Base-by-base conservation (phyloP, 2,329 filamentous ascomycete genomes). In the Emmonsia crescens region DNA sequence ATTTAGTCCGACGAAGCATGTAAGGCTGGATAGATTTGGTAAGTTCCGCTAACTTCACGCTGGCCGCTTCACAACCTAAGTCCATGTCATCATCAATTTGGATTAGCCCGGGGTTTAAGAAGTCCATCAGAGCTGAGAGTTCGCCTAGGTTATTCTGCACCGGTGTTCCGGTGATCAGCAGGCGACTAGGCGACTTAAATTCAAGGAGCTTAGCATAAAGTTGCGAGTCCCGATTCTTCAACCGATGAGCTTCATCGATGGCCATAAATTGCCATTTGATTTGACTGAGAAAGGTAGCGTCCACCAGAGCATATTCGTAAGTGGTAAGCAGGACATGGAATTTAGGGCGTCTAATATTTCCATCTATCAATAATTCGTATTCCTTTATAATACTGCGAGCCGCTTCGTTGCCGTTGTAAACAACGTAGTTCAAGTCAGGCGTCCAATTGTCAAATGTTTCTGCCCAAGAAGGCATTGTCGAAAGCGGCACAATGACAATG, bases 321-420 rank as follows among this genome's bases (percentile, higher is more conserved):
- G 94, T 97, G 1, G 94, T 99, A 63, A 99, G 85, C 40, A 99
- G 82, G n/a, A 96, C 91, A 69, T 99, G 94, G 80, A 99, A 99
- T 73, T 96, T 96, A 64, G 89, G 88, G 73, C 91, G 92, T 74
- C 88, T 90, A 1, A 88, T 82, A 69, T 96, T 96, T 40, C 88
- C 89, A 71, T 95, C 89, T 5, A 91, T 82, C 62, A 96, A 83
- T 51, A 99, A 80, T 74, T 99, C 94, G 69, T 96, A 87, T 54
- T 97, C 90, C 44, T 88, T 86, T 65, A 99, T 96, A 67, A 91
- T 93, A 66, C 82, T 87, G 52, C 95, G 89, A 38, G 94, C 88
- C 40, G 88, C 84, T 72, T 94, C 89, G 60, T 91, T 93, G 58
- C 95, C 94, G 59, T 93, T 90, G 75, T 99, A 99, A 60, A 96